Conservation (phyloP, 2,329 filamentous ascomycete species). For the Curvularia spicifera region DNA sequence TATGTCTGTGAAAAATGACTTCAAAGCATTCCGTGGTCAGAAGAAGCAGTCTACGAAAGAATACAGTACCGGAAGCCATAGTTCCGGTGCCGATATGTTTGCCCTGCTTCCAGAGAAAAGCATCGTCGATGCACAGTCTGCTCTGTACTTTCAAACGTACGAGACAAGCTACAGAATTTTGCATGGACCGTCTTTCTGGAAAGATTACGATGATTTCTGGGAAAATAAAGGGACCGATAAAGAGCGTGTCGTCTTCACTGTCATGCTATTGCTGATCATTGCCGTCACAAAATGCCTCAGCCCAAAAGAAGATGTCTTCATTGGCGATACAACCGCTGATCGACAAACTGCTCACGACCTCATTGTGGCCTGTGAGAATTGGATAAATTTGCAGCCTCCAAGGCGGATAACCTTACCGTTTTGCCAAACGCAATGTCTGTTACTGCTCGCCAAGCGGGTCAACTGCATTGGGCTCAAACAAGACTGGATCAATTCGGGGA, state of each 20-base stretch:
- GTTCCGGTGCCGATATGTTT: conserved; percentile 45
- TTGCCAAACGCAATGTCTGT: conserved; percentile 60
- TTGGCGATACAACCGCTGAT: conserved; percentile 53
- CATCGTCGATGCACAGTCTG: conserved; percentile 52
- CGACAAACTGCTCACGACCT: conserved; percentile 49
- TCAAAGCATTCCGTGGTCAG: conserved; percentile 42
- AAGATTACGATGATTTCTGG: conserved; percentile 59
- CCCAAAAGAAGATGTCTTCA: conserved; percentile 45
- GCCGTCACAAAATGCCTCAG: conserved; percentile 48
- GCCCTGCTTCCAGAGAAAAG: conserved; percentile 46
- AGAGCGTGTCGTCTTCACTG: conserved; percentile 46
- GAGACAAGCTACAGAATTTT: conserved; percentile 61
- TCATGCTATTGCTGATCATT: conserved; percentile 51
- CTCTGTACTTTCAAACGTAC: conserved; percentile 59
- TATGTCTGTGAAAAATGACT: conserved; percentile 40
- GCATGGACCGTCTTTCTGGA: conserved; percentile 60
- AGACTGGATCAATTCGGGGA: conserved; percentile 59
- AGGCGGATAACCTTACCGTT: conserved; percentile 60
- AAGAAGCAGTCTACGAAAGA: conserved; percentile 38
- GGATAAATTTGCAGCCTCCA: conserved; percentile 55
- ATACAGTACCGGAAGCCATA: conserved; percentile 18
- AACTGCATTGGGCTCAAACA: conserved; percentile 62
- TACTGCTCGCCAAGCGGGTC: conserved; percentile 58
- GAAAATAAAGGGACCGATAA: conserved; percentile 33
- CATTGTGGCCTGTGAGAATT: conserved; percentile 51